Conservation (phyloP, 257 asterid species). For the Orobanche coerulescens region DNA sequence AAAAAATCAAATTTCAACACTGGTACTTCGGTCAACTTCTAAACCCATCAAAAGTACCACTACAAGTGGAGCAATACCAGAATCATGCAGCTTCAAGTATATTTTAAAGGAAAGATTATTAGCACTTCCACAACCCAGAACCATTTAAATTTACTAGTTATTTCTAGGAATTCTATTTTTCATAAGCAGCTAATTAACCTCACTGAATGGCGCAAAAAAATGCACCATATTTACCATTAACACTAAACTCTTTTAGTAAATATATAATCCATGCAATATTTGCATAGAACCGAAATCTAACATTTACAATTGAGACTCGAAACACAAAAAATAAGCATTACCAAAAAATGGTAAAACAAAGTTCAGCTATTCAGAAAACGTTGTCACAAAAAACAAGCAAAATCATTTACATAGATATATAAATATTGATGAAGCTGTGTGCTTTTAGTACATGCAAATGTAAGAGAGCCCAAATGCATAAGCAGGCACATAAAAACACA, state of each 20-base stretch:
- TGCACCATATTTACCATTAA: constrained; percentile 1
- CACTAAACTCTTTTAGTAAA: constrained; percentile 14
- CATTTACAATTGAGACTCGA: neutral
- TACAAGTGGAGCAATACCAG: constrained; percentile 1
- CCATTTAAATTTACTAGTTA: neutral
- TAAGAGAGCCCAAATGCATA: constrained; percentile 13
- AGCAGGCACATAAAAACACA: constrained; percentile 5
- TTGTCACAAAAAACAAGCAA: constrained; percentile 9
- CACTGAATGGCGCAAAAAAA: constrained; percentile 1
- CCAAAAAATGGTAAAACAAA: constrained; percentile 9
- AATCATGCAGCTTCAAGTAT: neutral
- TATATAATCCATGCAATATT: constrained; percentile 1
- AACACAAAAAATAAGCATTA: constrained; percentile 9
- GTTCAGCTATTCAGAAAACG: constrained; percentile 5
- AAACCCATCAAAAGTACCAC: constrained; percentile 11
- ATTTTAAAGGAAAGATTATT: neutral
- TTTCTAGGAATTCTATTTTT: neutral
- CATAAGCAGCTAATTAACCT: constrained; percentile 16
- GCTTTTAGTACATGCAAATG: constrained; percentile 9
- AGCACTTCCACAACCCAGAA: constrained; percentile 1
- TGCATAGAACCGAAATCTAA: neutral
- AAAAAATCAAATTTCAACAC: constrained; percentile 1
- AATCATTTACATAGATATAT: neutral
- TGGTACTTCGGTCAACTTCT: constrained; percentile 12
- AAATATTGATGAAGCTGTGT: neutral